These are phyloP conservation scores for Fraxinus angustifolia DNA, from an alignment of 305 asterid species.

Conservation along the genomic window DNA sequence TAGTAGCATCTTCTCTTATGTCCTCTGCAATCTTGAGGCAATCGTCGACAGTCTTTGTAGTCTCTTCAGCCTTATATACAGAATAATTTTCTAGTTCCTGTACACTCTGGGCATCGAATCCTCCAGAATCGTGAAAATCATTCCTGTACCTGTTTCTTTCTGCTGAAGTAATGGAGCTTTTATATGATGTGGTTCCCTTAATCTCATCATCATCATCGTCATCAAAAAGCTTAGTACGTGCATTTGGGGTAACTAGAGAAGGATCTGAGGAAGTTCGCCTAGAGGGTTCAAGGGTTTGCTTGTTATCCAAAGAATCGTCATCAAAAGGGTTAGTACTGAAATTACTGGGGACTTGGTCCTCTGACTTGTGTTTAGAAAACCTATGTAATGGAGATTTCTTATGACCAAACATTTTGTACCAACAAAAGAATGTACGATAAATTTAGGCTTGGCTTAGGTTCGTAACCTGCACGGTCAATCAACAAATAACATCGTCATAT, in stretches of 20 bases:
- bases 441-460: conserved; percentile 13
- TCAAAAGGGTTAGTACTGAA: conserved; percentile 67
- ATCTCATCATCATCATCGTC: conserved; percentile 38
- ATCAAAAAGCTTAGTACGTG: conserved; percentile 20
- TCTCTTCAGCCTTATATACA: conserved; percentile 77
- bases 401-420: conserved; percentile 52
- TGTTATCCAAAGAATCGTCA: conserved; percentile 48
- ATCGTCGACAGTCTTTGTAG: conserved; percentile 56
- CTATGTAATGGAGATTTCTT: conserved; percentile 57
- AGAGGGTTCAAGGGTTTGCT: conserved; percentile 41
- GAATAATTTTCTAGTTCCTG: conserved; percentile 76
- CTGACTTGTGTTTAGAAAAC: conserved; percentile 45
- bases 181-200: conserved; percentile 38
- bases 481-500: neutral
- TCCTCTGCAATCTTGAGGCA: conserved; percentile 91
- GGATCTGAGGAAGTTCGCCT: conserved; percentile 65
- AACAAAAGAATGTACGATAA: conserved; percentile 9
- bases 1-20: conserved; percentile 83
- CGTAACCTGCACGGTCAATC: conserved; percentile 11
- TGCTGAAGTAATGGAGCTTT: conserved; percentile 33
- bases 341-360: conserved; percentile 22
- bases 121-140: conserved; percentile 68
- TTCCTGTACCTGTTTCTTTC: conserved; percentile 58
- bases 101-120: conserved; percentile 69
- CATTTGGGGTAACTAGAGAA: conserved; percentile 34